Percentiles rank a stretch among this genome's conserved stretches.
Evolutionary conservation across 805 yeast genomes (phyloP).

Genomic region (Candida corydali): DNA sequence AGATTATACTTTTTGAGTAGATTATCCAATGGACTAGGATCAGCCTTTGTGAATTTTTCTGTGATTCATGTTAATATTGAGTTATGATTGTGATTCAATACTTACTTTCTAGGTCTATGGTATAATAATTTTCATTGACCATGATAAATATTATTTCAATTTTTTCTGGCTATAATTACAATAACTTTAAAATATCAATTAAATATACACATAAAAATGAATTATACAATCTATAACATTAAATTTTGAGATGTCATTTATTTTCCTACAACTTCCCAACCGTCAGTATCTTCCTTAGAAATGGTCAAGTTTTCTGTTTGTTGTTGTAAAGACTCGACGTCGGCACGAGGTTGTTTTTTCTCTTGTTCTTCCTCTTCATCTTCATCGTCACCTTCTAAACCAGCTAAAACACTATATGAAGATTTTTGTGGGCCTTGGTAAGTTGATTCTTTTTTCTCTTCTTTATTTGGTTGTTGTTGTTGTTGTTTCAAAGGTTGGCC

Average conservation of each 20-base stretch:
- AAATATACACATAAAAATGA: not conserved
- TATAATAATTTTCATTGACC: conserved; percentile 2
- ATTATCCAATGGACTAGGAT: conserved; percentile 72
- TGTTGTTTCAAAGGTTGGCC: conserved; percentile 14
- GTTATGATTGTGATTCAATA: not conserved
- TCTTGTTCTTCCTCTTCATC: conserved; percentile 17
- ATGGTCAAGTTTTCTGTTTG: conserved; percentile 25
- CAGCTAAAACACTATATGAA: conserved; percentile 27
- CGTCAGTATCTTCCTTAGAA: conserved; percentile 21
- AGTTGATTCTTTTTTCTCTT: conserved; percentile 18
- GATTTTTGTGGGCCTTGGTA: conserved; percentile 31
- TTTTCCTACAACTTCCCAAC: conserved; percentile 36
- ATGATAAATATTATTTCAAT: not conserved
- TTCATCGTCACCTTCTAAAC: conserved; percentile 30
- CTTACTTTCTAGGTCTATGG: conserved; percentile 6
- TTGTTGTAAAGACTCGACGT: conserved; percentile 18
- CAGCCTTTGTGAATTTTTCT: conserved; percentile 18
- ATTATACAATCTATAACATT: conserved; percentile 1
- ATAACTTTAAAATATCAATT: too few relatives aligned
- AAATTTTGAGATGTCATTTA: conserved; percentile 11
- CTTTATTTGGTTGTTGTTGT: conserved; percentile 8
- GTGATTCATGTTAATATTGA: not conserved
- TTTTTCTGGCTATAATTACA: not conserved
- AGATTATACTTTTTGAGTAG: conserved; percentile 67
- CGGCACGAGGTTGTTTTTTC: conserved; percentile 6